These are phyloP conservation scores for Luffa acutangula DNA, from an alignment of 306 rosid species.

Conservation along the genomic window DNA sequence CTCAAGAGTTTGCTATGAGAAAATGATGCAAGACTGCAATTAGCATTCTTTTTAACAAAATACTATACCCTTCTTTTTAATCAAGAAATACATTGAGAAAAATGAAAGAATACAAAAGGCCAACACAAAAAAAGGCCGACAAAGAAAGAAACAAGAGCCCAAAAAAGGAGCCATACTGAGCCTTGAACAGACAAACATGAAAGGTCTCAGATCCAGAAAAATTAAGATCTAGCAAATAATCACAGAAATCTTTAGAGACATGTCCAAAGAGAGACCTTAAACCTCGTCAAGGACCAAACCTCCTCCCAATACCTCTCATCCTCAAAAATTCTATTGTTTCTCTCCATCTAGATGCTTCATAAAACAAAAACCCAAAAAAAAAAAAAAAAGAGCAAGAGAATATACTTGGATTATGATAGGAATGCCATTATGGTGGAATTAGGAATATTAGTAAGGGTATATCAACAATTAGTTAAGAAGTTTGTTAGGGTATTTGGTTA, in stretches of 20 bases:
- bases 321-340: background rate
- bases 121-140: background rate
- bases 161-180: background rate
- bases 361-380: no score
- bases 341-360: background rate
- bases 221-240: background rate
- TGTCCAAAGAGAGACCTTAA: background rate
- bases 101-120: background rate
- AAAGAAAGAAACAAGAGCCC: background rate
- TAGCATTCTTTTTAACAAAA: background rate
- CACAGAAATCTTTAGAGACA: background rate
- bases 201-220: background rate
- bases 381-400: background rate
- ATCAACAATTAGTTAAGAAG: no score
- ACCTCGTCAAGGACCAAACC: background rate
- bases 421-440: no score
- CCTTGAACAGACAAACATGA: background rate
- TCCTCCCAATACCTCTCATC: background rate
- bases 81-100: background rate
- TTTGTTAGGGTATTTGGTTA: no score
- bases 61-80: background rate
- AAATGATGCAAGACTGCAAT: background rate
- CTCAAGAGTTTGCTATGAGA: background rate
- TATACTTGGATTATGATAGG: background rate
- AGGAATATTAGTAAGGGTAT: no score